phyloP scores from a whole-genome alignment of 2,329 filamentous ascomycete genomes.

The Colletotrichum sp. region DNA sequence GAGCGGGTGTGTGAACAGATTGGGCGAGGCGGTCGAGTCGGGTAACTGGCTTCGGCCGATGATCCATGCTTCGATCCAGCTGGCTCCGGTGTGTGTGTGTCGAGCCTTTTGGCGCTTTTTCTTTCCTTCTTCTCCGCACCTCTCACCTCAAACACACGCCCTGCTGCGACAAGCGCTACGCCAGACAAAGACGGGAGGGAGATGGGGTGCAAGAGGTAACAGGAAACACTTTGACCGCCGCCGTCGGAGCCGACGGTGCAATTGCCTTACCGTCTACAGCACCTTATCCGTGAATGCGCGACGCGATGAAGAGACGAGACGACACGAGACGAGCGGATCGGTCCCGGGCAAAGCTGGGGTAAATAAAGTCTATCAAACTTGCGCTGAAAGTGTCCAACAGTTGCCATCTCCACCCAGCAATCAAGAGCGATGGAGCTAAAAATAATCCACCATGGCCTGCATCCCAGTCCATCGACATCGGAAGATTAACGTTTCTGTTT shows the following conservation, averaged over 20 bases:
- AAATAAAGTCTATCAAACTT: slow-evolving; percentile 1
- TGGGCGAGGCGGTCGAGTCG: slow-evolving; percentile 5
- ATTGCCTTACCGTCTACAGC: neutral
- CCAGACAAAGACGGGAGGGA: neutral
- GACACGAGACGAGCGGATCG: slow-evolving; percentile 16
- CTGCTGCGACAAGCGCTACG: slow-evolving; percentile 20
- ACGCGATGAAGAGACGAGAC: slow-evolving; percentile 3
- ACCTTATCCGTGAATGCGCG: neutral
- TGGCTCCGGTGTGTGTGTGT: neutral
- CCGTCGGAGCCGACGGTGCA: slow-evolving; percentile 15
- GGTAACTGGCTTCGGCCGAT: neutral
- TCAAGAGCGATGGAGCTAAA: slow-evolving; percentile 9
- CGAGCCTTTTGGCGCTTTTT: neutral
- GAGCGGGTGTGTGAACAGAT: neutral
- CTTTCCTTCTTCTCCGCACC: neutral
- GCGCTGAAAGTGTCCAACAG: neutral
- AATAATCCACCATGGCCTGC: slow-evolving; percentile 17
- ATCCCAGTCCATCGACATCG: slow-evolving; percentile 19
- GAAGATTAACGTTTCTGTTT: slow-evolving; percentile 23
- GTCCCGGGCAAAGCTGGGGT: slow-evolving; percentile 19
- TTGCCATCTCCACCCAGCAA: neutral
- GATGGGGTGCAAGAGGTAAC: neutral
- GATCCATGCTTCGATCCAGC: neutral
- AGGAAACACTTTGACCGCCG: neutral
- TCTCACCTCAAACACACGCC: slow-evolving; percentile 2